phyloP scores from a whole-genome alignment of 352 stramenopile genomes.

The Globisporangium viniferum region DNA sequence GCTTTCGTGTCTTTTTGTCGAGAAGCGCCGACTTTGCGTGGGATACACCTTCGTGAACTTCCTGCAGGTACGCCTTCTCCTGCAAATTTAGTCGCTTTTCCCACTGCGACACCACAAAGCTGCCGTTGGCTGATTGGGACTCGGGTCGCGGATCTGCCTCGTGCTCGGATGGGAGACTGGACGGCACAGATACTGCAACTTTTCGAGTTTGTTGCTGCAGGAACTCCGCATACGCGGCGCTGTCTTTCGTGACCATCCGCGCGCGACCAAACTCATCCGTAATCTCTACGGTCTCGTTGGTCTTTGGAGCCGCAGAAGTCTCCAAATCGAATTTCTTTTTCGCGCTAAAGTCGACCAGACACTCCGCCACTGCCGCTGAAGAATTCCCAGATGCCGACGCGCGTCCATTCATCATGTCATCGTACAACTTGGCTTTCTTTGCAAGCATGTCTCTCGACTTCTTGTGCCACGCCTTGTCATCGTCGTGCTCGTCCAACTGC shows the following conservation, averaged over 20 bases:
- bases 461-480: conserved; percentile 56
- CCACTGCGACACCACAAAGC: conserved; percentile 82
- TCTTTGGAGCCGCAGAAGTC: background rate
- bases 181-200: background rate
- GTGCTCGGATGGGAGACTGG: background rate
- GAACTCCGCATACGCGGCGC: conserved; percentile 31
- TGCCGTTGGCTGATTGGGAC: conserved; percentile 19
- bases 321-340: conserved; percentile 29
- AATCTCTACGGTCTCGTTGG: conserved; percentile 31
- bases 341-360: conserved; percentile 65
- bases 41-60: conserved; percentile 57
- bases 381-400: background rate
- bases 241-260: conserved; percentile 36
- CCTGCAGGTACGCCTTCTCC: conserved; percentile 62
- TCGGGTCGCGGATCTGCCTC: background rate
- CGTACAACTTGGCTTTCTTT: conserved; percentile 76
- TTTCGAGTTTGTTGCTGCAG: conserved; percentile 13
- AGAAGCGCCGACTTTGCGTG: conserved; percentile 38
- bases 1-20: conserved; percentile 56
- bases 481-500: conserved; percentile 45
- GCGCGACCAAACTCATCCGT: conserved; percentile 62
- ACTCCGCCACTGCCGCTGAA: conserved; percentile 33
- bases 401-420: conserved; percentile 48
- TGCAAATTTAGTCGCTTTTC: conserved; percentile 60
- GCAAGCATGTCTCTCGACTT: conserved; percentile 59